Percentiles rank a stretch among this genome's conserved stretches.
Conservation (phyloP, 495 filamentous ascomycete genomes). For the Diplogelasinospora grovesii region DNA sequence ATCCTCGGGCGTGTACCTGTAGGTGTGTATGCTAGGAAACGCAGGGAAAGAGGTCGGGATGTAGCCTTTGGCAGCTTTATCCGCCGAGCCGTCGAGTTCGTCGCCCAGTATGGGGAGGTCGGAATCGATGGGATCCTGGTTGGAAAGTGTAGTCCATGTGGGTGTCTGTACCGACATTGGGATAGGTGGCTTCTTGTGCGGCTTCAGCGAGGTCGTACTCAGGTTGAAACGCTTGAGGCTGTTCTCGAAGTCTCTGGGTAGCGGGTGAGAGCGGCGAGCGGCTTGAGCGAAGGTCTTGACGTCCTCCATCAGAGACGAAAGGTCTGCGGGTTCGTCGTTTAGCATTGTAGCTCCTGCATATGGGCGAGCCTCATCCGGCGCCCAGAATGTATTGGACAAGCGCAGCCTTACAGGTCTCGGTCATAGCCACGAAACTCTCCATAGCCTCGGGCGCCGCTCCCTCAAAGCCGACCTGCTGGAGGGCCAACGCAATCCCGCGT, state of each 20-base stretch:
- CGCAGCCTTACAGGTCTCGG: slow-evolving; percentile 31
- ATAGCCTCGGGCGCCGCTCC: slow-evolving; percentile 32
- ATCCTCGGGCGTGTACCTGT: slow-evolving; percentile 36
- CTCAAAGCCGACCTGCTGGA: slow-evolving; percentile 39
- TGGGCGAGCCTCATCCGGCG: background rate
- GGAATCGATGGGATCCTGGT: slow-evolving; percentile 22
- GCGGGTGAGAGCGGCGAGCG: slow-evolving; percentile 29
- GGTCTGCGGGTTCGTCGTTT: slow-evolving; percentile 23
- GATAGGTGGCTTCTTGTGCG: slow-evolving; percentile 35
- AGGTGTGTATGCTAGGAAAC: slow-evolving; percentile 41
- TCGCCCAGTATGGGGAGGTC: slow-evolving; percentile 33
- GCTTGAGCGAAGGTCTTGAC: slow-evolving; percentile 27
- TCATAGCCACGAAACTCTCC: slow-evolving; percentile 32
- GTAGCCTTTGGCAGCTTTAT: slow-evolving; percentile 34
- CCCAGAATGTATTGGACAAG: background rate
- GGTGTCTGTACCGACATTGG: slow-evolving; percentile 24
- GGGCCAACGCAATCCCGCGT: slow-evolving; percentile 30
- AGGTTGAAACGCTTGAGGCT: slow-evolving; percentile 30
- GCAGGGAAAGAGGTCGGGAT: slow-evolving; percentile 38
- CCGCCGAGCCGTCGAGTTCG: slow-evolving; percentile 36
- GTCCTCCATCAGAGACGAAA: slow-evolving; percentile 22
- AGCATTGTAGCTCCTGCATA: background rate
- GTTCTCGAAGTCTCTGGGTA: slow-evolving; percentile 36
- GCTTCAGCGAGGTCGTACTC: slow-evolving; percentile 26
- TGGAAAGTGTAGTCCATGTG: slow-evolving; percentile 22